Conservation (phyloP, 2,329 filamentous ascomycete species). For the Magnaporthiopsis poae region DNA sequence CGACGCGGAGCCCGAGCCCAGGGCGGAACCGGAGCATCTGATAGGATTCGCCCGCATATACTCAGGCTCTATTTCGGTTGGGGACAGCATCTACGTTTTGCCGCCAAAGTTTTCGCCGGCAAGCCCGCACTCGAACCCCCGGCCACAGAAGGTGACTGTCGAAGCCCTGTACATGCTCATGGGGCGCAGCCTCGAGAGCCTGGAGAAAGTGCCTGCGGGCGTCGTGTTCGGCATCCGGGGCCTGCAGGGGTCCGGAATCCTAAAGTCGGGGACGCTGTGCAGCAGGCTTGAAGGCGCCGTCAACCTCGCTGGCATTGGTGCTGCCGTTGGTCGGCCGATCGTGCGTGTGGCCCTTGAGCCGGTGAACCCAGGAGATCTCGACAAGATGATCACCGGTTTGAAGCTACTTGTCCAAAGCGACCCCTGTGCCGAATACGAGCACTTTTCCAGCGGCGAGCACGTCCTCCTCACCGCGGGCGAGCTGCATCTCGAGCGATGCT, state of each 20-base stretch:
- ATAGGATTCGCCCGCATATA: slow-evolving; percentile 92
- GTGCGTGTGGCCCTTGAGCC: slow-evolving; percentile 94
- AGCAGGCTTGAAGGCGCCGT: slow-evolving; percentile 76
- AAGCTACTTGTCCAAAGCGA: slow-evolving; percentile 86
- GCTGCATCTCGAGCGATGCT: slow-evolving; percentile 81
- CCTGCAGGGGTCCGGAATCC: slow-evolving; percentile 72
- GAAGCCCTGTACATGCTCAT: slow-evolving; percentile 89
- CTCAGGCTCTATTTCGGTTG: slow-evolving; percentile 79
- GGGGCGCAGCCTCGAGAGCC: slow-evolving; percentile 76
- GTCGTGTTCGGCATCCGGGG: slow-evolving; percentile 93
- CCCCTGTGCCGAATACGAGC: slow-evolving; percentile 90
- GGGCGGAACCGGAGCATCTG: slow-evolving; percentile 67
- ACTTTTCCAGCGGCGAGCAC: slow-evolving; percentile 85
- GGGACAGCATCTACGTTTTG: slow-evolving; percentile 82
- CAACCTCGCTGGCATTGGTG: slow-evolving; percentile 76
- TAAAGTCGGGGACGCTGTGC: slow-evolving; percentile 91
- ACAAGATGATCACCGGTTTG: slow-evolving; percentile 88
- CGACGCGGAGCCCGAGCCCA: slow-evolving; percentile 28
- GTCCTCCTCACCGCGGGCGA: slow-evolving; percentile 91
- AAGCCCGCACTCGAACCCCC: slow-evolving; percentile 58
- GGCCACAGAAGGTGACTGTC: slow-evolving; percentile 73
- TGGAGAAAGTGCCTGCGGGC: slow-evolving; percentile 78
- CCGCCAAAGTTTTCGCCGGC: slow-evolving; percentile 87
- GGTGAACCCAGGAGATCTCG: slow-evolving; percentile 75
- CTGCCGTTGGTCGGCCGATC: slow-evolving; percentile 73